Base-by-base conservation (phyloP, 192 early-diverging fungal genomes). In the Linnemannia hyalina region DNA sequence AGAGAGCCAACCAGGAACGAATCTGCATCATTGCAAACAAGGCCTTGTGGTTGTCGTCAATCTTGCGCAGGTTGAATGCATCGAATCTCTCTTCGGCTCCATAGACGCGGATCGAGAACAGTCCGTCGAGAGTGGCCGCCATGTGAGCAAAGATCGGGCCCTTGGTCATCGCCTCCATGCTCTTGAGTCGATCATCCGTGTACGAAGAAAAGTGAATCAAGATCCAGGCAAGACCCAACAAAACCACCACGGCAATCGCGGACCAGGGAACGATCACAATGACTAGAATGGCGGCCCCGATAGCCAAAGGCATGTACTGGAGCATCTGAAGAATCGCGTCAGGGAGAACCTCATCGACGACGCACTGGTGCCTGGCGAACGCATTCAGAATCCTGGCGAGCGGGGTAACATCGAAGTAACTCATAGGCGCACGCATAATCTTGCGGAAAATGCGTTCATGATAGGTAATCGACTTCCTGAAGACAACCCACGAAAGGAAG, bases 111-210 rank as follows among this genome's bases (percentile, higher is more conserved):
- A 95, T 95, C 6, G 91, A 91, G 70, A 93, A 93, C 9, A 96
- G 88, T 0, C 95, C 95, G 75, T 95, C 93, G 1, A 96, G 82
- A 13, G 95, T 95, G 15, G 93, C 90, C 2, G 94, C 93, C 47
- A 96, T 85, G 81, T 96, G 95, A 3, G 91, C 81, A 83, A 96
- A 96, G 55, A 96, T 93, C 6, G 94, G 94, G 0, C 92, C 88
- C 74, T 95, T 95, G 75, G 92, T 94, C 73, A 77, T 77, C 1
- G 93, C 95, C 85, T 96, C 95, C 72, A 94, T 85, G 16, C 75
- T 74, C 55, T 91, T 91, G 63, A 95, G 89, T 32, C 88, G 86
- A 55, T 90, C 88, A 69, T 95, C 93, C 15, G 90, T 88, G 44
- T 88, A 77, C 0, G 75, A 88, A 55, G 84, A 80, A 68, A 74